phyloP scores from a whole-genome alignment of 2,329 filamentous ascomycete species.

The Taxawa tesnikishii region DNA sequence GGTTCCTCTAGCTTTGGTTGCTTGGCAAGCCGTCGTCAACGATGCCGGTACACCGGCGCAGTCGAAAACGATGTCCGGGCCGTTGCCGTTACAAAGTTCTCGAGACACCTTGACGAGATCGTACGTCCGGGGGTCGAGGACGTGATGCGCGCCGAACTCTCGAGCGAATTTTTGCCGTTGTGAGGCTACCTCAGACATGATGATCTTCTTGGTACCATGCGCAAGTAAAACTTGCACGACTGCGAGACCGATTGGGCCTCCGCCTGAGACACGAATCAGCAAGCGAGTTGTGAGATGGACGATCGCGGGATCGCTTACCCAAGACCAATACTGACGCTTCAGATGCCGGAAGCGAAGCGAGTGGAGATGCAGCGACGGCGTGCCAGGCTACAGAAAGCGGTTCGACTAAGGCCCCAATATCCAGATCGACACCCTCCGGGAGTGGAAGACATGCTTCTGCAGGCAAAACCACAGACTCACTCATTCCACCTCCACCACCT shows the following conservation, averaged over 20 bases:
- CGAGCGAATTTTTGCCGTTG: slow-evolving; percentile 5
- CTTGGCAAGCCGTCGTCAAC: slow-evolving; percentile 7
- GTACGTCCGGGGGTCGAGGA: slow-evolving; percentile 6
- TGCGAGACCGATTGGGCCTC: slow-evolving; percentile 50
- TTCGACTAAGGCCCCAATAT: slow-evolving; percentile 49
- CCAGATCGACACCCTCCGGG: slow-evolving; percentile 39
- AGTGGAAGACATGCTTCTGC: slow-evolving; percentile 36
- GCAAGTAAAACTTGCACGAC: slow-evolving; percentile 47
- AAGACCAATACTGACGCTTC: too few species aligned
- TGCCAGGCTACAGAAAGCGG: slow-evolving; percentile 55
- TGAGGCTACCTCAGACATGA: slow-evolving; percentile 40
- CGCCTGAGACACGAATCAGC: too few species aligned
- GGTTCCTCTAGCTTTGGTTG: slow-evolving; percentile 9
- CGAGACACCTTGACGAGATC: slow-evolving; percentile 3
- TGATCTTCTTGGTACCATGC: slow-evolving; percentile 40
- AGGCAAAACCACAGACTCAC: slow-evolving; percentile 40
- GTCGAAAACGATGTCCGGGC: slow-evolving; percentile 8
- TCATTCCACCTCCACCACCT: slow-evolving; percentile 35
- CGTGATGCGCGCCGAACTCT: slow-evolving; percentile 7
- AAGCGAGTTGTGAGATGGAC: too few species aligned
- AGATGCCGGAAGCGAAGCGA: too few species aligned
- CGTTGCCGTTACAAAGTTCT: slow-evolving; percentile 5
- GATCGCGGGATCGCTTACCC: too few species aligned
- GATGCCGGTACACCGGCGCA: slow-evolving; percentile 8
- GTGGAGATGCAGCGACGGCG: slow-evolving; percentile 39